These are phyloP conservation scores for Fusarium poae DNA, from an alignment of 2,329 filamentous ascomycete genomes.

Conservation along the genomic window DNA sequence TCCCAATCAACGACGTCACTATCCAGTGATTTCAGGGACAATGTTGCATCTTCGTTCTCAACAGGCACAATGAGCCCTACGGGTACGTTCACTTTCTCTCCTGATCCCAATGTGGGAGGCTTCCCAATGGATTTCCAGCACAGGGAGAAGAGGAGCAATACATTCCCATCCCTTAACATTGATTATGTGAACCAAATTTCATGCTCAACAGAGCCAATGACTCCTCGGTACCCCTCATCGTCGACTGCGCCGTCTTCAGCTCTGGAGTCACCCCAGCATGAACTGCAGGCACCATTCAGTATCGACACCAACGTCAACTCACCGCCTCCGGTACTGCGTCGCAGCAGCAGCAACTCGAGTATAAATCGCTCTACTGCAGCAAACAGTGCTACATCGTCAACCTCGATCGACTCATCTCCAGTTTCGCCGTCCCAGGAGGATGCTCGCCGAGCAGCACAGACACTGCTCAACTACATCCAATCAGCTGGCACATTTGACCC, in stretches of 20 bases:
- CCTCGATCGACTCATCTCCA: slow-evolving; percentile 66
- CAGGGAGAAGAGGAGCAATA: slow-evolving; percentile 80
- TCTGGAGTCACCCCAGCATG: slow-evolving; percentile 65
- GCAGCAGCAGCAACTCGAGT: slow-evolving; percentile 54
- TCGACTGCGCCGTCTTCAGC: slow-evolving; percentile 65
- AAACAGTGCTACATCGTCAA: slow-evolving; percentile 39
- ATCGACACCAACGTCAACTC: slow-evolving; percentile 61
- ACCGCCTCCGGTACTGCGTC: slow-evolving; percentile 51
- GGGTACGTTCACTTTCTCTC: slow-evolving; percentile 80
- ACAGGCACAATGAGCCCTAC: slow-evolving; percentile 79
- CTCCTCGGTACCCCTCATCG: slow-evolving; percentile 63
- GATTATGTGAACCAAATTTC: slow-evolving; percentile 64
- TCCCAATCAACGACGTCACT: slow-evolving; percentile 55
- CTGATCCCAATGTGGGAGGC: slow-evolving; percentile 76
- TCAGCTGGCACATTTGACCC: slow-evolving; percentile 80
- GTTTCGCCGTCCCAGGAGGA: slow-evolving; percentile 85
- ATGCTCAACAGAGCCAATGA: slow-evolving; percentile 59
- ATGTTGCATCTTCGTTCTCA: slow-evolving; percentile 72
- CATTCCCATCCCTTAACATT: slow-evolving; percentile 80
- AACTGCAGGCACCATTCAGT: slow-evolving; percentile 59
- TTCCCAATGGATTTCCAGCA: slow-evolving; percentile 75
- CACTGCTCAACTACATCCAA: slow-evolving; percentile 85
- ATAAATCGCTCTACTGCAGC: slow-evolving; percentile 49
- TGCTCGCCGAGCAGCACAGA: slow-evolving; percentile 82
- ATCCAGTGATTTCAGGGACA: slow-evolving; percentile 52